Percentiles rank a stretch among this genome's conserved stretches.
These are phyloP conservation scores for Mycena metata DNA, from an alignment of 768 basidiomycete genomes.

Conservation along the genomic window DNA sequence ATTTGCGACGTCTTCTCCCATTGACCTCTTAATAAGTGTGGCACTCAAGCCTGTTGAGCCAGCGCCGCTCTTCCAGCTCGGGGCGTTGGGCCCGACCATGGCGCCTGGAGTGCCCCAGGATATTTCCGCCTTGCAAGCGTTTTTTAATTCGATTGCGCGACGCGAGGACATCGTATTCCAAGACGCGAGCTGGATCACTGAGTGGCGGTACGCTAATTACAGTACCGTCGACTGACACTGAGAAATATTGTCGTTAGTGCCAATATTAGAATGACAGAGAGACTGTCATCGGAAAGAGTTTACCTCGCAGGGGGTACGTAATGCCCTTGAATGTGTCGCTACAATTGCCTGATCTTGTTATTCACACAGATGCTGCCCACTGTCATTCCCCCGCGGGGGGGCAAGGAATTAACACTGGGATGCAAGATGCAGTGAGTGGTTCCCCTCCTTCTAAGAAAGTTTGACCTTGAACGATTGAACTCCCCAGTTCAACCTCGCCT, in stretches of 20 bases:
- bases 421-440: conserved; percentile 30
- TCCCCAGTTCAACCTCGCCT: conserved; percentile 43
- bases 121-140: background rate
- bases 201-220: background rate
- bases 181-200: conserved; percentile 5
- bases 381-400: conserved; percentile 36
- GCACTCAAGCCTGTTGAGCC: conserved; percentile 1
- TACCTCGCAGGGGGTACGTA: conserved; percentile 57
- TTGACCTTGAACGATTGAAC: background rate
- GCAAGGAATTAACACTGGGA: conserved; percentile 36
- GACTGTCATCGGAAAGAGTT: conserved; percentile 52
- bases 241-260: background rate
- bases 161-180: background rate
- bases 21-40: background rate
- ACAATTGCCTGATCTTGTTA: no score
- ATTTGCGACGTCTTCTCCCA: background rate
- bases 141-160: background rate
- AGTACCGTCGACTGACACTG: background rate
- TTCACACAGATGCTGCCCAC: conserved; percentile 43
- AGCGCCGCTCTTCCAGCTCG: background rate
- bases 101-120: background rate
- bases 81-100: background rate
- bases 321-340: no score
- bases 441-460: background rate
- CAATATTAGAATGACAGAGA: conserved; percentile 50